A percentile compares a stretch with the other conserved stretches of the same genome.
Evolutionary conservation across 805 yeast genomes (phyloP).

Genomic region (Lachancea waltii): DNA sequence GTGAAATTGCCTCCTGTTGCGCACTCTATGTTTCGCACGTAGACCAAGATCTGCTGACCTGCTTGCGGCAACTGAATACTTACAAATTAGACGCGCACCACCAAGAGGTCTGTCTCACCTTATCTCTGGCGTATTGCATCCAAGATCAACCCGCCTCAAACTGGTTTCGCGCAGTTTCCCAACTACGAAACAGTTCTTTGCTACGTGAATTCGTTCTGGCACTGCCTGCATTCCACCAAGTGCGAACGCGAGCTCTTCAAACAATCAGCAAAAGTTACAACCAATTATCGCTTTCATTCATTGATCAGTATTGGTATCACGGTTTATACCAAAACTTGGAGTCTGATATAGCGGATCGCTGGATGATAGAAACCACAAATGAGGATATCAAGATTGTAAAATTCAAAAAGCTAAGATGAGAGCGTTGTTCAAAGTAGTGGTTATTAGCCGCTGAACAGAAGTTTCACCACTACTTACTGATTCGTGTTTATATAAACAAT

Average conservation of each 20-base stretch:
- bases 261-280: constrained; percentile 16
- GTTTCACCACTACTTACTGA: no score
- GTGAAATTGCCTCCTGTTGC: constrained; percentile 11
- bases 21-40: constrained; percentile 19
- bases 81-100: not conserved
- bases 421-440: no score
- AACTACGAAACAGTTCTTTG: constrained; percentile 2
- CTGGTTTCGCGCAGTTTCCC: constrained; percentile 17
- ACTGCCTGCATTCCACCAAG: constrained; percentile 14
- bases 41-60: constrained; percentile 14
- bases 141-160: constrained; percentile 1
- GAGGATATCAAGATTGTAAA: constrained; percentile 10
- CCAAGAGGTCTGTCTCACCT: not conserved
- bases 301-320: constrained; percentile 15
- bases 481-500: no score
- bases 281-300: constrained; percentile 15
- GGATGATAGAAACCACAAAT: constrained; percentile 6
- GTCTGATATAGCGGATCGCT: constrained; percentile 2
- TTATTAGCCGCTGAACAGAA: no score
- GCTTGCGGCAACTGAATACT: constrained; percentile 6
- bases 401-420: constrained; percentile 7
- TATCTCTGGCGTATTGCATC: constrained; percentile 12
- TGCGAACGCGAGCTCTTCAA: constrained; percentile 13
- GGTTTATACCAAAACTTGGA: constrained; percentile 10
- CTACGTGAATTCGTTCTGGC: constrained; percentile 11